phyloP scores from a whole-genome alignment of 1,284 basidiomycete genomes.

The Cryptococcus sp. region DNA sequence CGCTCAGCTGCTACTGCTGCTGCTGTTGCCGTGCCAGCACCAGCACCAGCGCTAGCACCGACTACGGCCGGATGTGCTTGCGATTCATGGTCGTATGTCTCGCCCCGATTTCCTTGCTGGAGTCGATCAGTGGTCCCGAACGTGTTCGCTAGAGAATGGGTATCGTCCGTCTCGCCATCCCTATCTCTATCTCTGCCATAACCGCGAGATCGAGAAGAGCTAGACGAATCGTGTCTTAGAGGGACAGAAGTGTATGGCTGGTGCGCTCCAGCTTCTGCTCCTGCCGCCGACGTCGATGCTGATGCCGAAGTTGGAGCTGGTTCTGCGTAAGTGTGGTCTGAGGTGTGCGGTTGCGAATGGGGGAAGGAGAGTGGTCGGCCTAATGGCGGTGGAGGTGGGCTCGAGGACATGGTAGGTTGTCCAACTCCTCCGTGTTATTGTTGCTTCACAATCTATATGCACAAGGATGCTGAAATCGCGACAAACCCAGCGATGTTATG shows the following conservation, averaged over 20 bases:
- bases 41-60: too few species aligned
- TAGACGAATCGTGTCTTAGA: conserved; percentile 2
- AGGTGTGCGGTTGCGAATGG: neutral
- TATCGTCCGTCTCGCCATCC: conserved; percentile 6
- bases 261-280: too few species aligned
- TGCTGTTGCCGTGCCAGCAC: too few species aligned
- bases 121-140: conserved; percentile 7
- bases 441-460: too few species aligned
- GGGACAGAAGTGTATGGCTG: conserved; percentile 6
- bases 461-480: too few species aligned
- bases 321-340: neutral
- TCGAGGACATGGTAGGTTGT: too few species aligned
- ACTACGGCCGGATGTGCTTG: too few species aligned
- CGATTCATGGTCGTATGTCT: neutral
- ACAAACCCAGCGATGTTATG: too few species aligned
- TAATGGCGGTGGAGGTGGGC: too few species aligned
- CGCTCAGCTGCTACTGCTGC: too few species aligned
- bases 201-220: neutral
- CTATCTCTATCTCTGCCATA: neutral
- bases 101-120: neutral
- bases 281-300: neutral
- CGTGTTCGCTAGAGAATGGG: conserved; percentile 11
- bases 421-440: too few species aligned
- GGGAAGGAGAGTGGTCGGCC: neutral
- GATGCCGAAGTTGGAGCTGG: neutral